Evolutionary conservation across 306 rosid species (phyloP), one percentile per base, ranked within the genome.

Genomic region (Begonia loranthoides): DNA sequence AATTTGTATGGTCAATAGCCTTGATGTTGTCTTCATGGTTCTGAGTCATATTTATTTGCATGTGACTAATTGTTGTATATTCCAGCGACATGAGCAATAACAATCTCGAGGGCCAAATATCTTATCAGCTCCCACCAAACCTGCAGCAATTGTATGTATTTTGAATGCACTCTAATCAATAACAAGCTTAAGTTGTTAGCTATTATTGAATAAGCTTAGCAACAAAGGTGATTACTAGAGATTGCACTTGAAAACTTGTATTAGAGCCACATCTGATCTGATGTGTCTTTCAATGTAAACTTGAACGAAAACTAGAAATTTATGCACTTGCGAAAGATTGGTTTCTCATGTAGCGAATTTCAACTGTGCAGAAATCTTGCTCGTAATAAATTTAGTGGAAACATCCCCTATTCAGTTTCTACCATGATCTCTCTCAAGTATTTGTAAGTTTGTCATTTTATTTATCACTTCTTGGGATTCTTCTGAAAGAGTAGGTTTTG

Each of bases 1-100:
- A 67, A 11, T 69, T 67, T 90, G 97, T 90, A 78, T 79, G 95
- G 66, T 65, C 65, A 56, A 33, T 50, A 46, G 59, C 49, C 62
- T 64, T 51, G 28, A 10, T 46, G 50, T 36, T 12, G 36, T 28
- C 36, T 28, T 28, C 36, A 28, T 28, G 36, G 9, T 28, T 50
- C n/a, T 38, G 53, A 49, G n/a, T 15, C 57, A 45, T 22, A 22
- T 55, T 52, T 49, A 12, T 48, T 49, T 71, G 57, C 51, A 53
- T 50, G 51, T 58, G 46, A 28, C 62, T 46, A 63, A 62, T 51
- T 56, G 61, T 64, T 55, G 58, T 17, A 28, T 67, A 57, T 63
- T 78, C 81, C 85, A 89, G 97, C 48, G 97, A 89, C 66, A 4
- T 85, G 79, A 85, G 95, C 75, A 60, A 60, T 75, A 89, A 89